Evolutionary conservation across 768 basidiomycete genomes (phyloP), one percentile per base, ranked within the genome.

Genomic region (Mycena alexandri): DNA sequence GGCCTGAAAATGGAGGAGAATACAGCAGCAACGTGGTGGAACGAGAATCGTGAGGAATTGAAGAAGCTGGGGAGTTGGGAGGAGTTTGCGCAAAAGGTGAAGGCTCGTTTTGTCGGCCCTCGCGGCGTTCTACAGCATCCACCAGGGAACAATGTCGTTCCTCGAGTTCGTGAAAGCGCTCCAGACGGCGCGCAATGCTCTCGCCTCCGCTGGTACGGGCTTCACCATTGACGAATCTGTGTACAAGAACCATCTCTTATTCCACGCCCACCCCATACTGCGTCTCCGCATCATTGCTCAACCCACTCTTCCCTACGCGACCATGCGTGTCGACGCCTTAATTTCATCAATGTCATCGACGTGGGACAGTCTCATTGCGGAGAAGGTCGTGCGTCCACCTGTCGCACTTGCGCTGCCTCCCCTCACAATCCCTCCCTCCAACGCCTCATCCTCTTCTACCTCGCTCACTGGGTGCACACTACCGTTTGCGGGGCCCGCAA

Each of bases 311-410:
- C 29, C 51, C 6, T 52, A 29, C 17, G 29, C 51, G 0, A 52
- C 25, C 8, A 19, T 52, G 29, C 29, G 29, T 10, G 29, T 34
- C 12, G 51, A 34, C 29, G 16, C 5, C 9, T 24, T 52, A 2
- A 52, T 52, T 12, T 24, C 51, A 1, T 12, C 12, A 8, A 52
- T 52, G 51, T 33, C 29, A 0, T 5, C 51, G 24, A 10, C 29
- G 25, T 52, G 51, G 51, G 51, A 52, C 13, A 52, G 51, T 33
- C 51, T 52, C 5, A 6, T 52, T 14, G 51, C 51, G 2, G 51
- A 52, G 14, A 14, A 25, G 4, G 7, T 52, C 10, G 29, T 52
- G 38, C 38, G 38, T 14, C 10, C 14, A 2, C 8, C 16, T 2
- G 22, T 36, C 2, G 21, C 21, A 0, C n/a, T n/a, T 14, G 19